A percentile compares a stretch with the other conserved stretches of the same genome.
These are phyloP conservation scores for Leccinum subgranulosum DNA, from an alignment of 768 basidiomycete genomes.

Conservation along the genomic window DNA sequence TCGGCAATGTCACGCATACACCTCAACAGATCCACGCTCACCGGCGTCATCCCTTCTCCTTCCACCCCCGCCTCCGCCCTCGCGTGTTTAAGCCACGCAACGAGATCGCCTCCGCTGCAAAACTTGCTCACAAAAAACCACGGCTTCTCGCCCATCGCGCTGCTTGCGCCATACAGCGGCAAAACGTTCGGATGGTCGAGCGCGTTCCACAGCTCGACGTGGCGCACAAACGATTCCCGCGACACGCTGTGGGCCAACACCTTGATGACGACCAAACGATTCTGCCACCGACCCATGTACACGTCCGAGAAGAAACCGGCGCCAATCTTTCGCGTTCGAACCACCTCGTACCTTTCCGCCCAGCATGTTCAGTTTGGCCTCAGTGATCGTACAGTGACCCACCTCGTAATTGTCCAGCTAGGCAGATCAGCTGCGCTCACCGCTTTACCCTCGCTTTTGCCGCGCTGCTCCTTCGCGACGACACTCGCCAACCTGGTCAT, in stretches of 20 bases:
- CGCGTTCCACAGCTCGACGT: conserved; percentile 69
- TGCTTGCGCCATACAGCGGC: conserved; percentile 74
- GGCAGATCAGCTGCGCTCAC: conserved; percentile 40
- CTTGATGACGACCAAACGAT: conserved; percentile 67
- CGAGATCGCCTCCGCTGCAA: conserved; percentile 60
- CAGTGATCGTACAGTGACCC: conserved; percentile 4
- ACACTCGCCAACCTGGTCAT: conserved; percentile 55
- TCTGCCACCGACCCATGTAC: conserved; percentile 72
- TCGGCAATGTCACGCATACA: conserved; percentile 73
- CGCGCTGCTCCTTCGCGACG: conserved; percentile 1
- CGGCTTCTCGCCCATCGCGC: conserved; percentile 62
- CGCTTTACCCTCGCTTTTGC: not conserved
- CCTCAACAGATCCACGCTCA: conserved; percentile 42
- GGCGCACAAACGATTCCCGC: conserved; percentile 60
- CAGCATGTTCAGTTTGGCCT: not conserved
- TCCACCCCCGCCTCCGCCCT: not conserved
- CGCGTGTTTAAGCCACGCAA: conserved; percentile 48
- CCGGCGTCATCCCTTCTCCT: not conserved
- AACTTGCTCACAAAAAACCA: conserved; percentile 83
- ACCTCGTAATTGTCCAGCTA: conserved; percentile 76
- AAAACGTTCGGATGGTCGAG: conserved; percentile 70
- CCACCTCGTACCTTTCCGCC: conserved; percentile 62
- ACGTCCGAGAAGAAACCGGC: conserved; percentile 76
- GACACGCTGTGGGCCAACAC: conserved; percentile 62
- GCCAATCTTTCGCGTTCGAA: conserved; percentile 65